Base-by-base conservation (phyloP, 2,329 filamentous ascomycete species). In the Fusarium illudens region DNA sequence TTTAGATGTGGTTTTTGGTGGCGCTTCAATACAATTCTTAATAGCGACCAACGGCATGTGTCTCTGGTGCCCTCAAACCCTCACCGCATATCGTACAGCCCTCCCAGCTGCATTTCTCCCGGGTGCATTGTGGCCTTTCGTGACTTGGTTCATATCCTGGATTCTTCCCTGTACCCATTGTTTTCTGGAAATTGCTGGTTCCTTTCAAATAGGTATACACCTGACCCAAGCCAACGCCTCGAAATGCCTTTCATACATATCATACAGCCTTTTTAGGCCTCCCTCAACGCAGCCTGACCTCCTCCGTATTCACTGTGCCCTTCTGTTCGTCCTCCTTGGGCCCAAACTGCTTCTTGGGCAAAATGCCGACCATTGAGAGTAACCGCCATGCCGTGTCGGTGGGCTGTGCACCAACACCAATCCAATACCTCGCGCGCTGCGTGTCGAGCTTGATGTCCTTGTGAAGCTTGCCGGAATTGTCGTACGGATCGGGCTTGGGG, bases 321-420 rank as follows among this genome's bases (percentile, higher is more conserved):
- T 76, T 73, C 22, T 51, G 42, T 37, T 73, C 58, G 20, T 73
- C 69, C 27, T 70, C 52, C 54, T 70, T 71, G 10, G 78, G 76
- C 2, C 77, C 79, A 65, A 79, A 80, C 13, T 71, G 27, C 73
- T 79, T 80, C 74, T 78, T 77, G 13, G 79, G 79, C 60, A 81
- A 54, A 36, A 81, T 77, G 25, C 81, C 71, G 60, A 94, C 93
- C 92, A 97, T 91, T 58, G 87, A 87, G 72, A 99, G 82, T 73
- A 98, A 79, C 77, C 93, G 86, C 94, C 94, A 97, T 33, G 92
- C 92, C 4, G 92, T 90, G 71, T 97, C 93, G 66, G 92, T 94
- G 10, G 96, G 96, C 82, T 99, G 96, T 58, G 96, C 96, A 1
- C 96, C 96, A 4, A 98, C 95, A 77, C 96, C 96, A 33, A 99